Base-by-base conservation (phyloP, 1,284 basidiomycete genomes). In the Malassezia slooffiae region DNA sequence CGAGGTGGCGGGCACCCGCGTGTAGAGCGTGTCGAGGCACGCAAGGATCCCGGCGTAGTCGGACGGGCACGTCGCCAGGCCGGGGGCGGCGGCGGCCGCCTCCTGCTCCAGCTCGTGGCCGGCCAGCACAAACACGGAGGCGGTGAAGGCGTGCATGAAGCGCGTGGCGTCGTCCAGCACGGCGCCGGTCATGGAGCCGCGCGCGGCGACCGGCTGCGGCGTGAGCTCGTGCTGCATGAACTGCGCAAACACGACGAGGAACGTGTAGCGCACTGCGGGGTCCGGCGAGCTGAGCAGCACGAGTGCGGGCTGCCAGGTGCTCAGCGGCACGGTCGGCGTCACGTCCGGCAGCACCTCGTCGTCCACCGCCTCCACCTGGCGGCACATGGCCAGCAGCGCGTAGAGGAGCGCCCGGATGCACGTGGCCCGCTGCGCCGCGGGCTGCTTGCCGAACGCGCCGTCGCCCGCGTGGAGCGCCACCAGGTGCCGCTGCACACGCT, bases 401-500 rank as follows among this genome's bases (percentile, higher is more conserved):
- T 80, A 76, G 28, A 88, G 70, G 17, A 87, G 74, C 57, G 77
- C 80, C 24, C 83, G 79, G 43, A 90, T 76, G 24, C 82, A 83
- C 62, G 82, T 79, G 19, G 78, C 74, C 38, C 54, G 51, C 38
- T 60, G 53, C 80, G 76, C 42, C 73, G 54, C 50, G 12, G 55
- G 41, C 5, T 51, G 45, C 21, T 40, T 53, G 38, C 51, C 48
- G 30, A 54, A 75, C 40, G 21, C 12, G 76, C 66, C 37, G 12
- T 80, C 80, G 53, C 79, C 80, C 12, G 77, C 74, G 61, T 87
- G 83, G 19, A 87, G 73, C 0, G 75, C 72, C 4, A 78, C 74
- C n/a, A 95, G 20, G 19, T 85, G 79, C 46, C 77, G 78, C 30
- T 86, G 79, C 21, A 91, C 74, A 70, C 93, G 89, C 51, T 80